These are phyloP conservation scores for Vigna nakashimae DNA, from an alignment of 306 rosid species.

Conservation along the genomic window DNA sequence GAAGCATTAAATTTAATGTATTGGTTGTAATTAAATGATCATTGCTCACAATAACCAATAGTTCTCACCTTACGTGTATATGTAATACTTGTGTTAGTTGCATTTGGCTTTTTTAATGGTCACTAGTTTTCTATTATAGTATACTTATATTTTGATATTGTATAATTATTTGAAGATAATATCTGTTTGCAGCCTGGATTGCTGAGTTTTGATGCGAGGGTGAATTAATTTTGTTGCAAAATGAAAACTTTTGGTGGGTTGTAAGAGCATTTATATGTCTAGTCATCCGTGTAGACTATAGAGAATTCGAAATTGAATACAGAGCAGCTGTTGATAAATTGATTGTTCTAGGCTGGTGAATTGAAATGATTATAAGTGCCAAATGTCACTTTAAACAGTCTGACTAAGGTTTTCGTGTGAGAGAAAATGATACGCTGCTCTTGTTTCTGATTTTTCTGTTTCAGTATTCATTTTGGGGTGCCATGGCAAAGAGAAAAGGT, in stretches of 20 bases:
- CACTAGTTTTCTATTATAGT: too few species aligned
- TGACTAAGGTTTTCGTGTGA: not conserved
- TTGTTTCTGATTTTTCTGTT: not conserved
- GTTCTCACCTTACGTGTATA: not conserved
- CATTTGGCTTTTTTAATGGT: too few species aligned
- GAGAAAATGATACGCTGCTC: slow-evolving; percentile 11
- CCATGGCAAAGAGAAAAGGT: slow-evolving; percentile 48
- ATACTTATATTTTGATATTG: not conserved
- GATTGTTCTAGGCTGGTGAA: slow-evolving; percentile 1
- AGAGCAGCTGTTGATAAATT: not conserved
- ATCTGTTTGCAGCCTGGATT: not conserved
- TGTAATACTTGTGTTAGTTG: too few species aligned
- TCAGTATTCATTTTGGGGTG: slow-evolving; percentile 5
- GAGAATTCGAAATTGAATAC: not conserved
- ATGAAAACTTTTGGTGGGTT: slow-evolving; percentile 21
- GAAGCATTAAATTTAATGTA: too few species aligned
- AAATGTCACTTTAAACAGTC: not conserved
- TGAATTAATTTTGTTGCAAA: slow-evolving; percentile 20
- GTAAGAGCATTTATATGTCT: not conserved
- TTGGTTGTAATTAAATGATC: not conserved
- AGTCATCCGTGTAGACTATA: not conserved
- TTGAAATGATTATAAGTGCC: slow-evolving; percentile 24
- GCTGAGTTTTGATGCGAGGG: not conserved
- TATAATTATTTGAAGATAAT: not conserved
- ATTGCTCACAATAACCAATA: not conserved